phyloP scores from a whole-genome alignment of 345 rosid species.

The Pistacia integerrima region DNA sequence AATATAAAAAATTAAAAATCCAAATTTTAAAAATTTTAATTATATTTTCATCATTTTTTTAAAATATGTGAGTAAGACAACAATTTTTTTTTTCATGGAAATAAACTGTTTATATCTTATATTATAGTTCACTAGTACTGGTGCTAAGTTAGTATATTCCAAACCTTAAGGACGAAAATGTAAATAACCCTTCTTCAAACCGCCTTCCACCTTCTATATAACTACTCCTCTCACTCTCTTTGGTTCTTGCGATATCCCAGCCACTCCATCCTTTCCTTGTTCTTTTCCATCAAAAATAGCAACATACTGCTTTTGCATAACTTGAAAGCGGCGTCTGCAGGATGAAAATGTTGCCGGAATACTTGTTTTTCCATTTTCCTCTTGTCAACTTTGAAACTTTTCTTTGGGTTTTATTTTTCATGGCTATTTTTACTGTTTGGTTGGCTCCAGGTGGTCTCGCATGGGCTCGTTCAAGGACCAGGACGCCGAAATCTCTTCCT shows the following conservation, averaged over 20 bases:
- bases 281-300: neutral
- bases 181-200: too few relatives aligned
- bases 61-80: too few relatives aligned
- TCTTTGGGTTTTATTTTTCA: constrained; percentile 22
- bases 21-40: too few relatives aligned
- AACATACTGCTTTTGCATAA: neutral
- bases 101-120: too few relatives aligned
- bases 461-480: constrained; percentile 43
- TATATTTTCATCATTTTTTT: too few relatives aligned
- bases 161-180: too few relatives aligned
- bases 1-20: too few relatives aligned
- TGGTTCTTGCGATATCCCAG: constrained; percentile 7
- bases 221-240: constrained; percentile 25
- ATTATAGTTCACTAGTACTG: too few relatives aligned
- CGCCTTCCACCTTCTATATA: constrained; percentile 33
- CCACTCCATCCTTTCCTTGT: fast-evolving
- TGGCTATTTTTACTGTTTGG: constrained; percentile 40
- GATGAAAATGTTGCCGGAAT: constrained; percentile 25
- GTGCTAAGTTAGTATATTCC: too few relatives aligned
- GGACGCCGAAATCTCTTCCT: constrained; percentile 35
- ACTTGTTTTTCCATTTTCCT: constrained; percentile 14
- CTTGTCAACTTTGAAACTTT: constrained; percentile 23
- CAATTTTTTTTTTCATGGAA: too few relatives aligned
- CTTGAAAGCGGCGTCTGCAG: neutral
- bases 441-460: constrained; percentile 66